Conservation (phyloP, 2,329 filamentous ascomycete genomes). For the Gnomoniopsis smithogilvyi region DNA sequence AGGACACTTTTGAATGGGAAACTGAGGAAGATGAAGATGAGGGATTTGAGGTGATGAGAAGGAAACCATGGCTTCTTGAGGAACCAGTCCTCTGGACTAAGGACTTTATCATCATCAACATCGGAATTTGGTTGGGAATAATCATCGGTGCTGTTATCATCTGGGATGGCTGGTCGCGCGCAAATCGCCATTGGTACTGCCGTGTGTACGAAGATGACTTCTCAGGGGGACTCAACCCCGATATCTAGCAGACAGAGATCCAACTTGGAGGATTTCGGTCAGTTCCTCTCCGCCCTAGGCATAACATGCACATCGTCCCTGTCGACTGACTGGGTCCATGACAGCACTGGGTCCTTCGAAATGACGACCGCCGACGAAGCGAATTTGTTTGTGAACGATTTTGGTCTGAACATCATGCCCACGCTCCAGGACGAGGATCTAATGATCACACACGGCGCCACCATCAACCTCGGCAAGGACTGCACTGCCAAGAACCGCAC, state of each 20-base stretch:
- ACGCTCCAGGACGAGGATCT: constrained; percentile 69
- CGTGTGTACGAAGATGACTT: constrained; percentile 66
- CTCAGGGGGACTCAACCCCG: constrained; percentile 51
- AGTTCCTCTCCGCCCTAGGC: constrained; percentile 28
- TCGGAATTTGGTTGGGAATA: constrained; percentile 69
- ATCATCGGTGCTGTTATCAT: constrained; percentile 67
- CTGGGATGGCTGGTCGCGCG: constrained; percentile 70
- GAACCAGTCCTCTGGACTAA: constrained; percentile 76
- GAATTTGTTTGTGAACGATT: constrained; percentile 71
- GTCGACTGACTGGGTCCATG: constrained; percentile 5
- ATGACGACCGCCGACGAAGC: constrained; percentile 68
- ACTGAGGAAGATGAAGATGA: constrained; percentile 72
- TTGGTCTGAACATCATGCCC: constrained; percentile 70
- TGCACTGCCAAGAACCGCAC: constrained; percentile 61
- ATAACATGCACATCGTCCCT: not conserved
- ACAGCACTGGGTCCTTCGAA: constrained; percentile 77
- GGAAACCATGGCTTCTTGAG: constrained; percentile 70
- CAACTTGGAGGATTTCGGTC: constrained; percentile 75
- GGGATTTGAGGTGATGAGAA: constrained; percentile 68
- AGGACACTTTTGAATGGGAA: constrained; percentile 26
- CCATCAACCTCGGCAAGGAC: constrained; percentile 66
- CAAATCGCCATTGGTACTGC: constrained; percentile 74
- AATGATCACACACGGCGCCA: constrained; percentile 59
- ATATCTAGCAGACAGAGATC: constrained; percentile 71
- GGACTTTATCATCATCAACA: constrained; percentile 79